A percentile compares a stretch with the other conserved stretches of the same genome.
phyloP scores from a whole-genome alignment of 2,329 filamentous ascomycete species.

The Lachnellula suecica region DNA sequence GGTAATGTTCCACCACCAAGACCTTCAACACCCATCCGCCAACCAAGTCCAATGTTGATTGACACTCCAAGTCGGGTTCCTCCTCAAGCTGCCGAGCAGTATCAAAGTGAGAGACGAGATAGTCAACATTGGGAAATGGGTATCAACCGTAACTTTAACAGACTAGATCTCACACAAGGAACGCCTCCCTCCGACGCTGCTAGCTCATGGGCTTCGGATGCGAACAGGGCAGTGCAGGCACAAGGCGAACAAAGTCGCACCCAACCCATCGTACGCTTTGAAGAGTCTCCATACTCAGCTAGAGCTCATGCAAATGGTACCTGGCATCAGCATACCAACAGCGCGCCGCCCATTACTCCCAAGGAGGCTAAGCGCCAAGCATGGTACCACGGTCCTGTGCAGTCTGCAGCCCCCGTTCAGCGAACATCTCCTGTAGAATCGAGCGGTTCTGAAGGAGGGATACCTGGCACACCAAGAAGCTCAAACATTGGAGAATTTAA shows the following conservation, averaged over 20 bases:
- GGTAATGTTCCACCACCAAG: slow-evolving; percentile 68
- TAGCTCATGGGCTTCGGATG: slow-evolving; percentile 56
- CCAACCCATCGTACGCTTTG: slow-evolving; percentile 52
- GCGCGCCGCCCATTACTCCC: slow-evolving; percentile 55
- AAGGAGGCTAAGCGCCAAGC: slow-evolving; percentile 65
- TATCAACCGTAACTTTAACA: slow-evolving; percentile 64
- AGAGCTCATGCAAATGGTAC: slow-evolving; percentile 27
- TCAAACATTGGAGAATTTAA: slow-evolving; percentile 49
- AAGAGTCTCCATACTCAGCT: slow-evolving; percentile 44
- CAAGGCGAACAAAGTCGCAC: slow-evolving; percentile 52
- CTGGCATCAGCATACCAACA: slow-evolving; percentile 41
- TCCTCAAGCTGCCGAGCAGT: slow-evolving; percentile 18
- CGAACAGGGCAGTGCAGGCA: slow-evolving; percentile 53
- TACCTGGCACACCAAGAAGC: slow-evolving; percentile 48
- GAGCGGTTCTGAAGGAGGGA: slow-evolving; percentile 52
- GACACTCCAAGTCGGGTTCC: slow-evolving; percentile 45
- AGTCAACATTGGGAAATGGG: slow-evolving; percentile 62
- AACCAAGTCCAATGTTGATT: slow-evolving; percentile 75
- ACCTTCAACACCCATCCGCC: slow-evolving; percentile 64
- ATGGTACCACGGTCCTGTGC: slow-evolving; percentile 66
- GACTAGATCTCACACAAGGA: slow-evolving; percentile 61
- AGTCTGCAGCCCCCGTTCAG: slow-evolving; percentile 34
- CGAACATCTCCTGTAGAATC: slow-evolving; percentile 55
- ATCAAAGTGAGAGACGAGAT: slow-evolving; percentile 44
- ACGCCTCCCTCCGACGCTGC: slow-evolving; percentile 52